Base-by-base conservation (phyloP, 805 yeast genomes). In the Ogataea pilisensis region DNA sequence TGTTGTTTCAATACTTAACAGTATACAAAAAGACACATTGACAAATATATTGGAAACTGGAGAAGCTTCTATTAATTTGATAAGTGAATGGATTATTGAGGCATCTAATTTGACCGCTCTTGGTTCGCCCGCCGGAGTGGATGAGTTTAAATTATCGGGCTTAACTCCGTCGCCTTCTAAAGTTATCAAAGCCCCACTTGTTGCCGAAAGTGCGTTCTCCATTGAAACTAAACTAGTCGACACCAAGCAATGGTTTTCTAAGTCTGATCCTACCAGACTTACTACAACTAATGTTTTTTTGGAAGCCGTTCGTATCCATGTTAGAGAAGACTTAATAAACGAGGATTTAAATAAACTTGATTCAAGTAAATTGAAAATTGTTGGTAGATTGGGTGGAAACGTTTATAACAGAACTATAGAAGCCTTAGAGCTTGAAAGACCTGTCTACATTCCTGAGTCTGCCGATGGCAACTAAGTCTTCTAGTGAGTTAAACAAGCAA, bases 41-140 rank as follows among this genome's bases (percentile, higher is more conserved):
- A 48, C 44, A 8, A 78, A 78, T 50, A 53, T 79, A 14, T 51
- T 73, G 19, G 76, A 70, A 19, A 76, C 79, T 2, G 62, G 59
- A 4, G 85, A 80, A 51, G 66, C 71, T 38, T 75, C 81, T 14
- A 68, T 80, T 49, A 80, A 72, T 53, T 66, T 80, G 34, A 68
- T 80, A 32, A 66, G 77, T 38, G 85, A 80, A 57, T 80, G 82
- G 83, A 75, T 78, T 46, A 58, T 72, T 21, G 85, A 80, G 44
- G 85, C 84, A 18, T 82, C 84, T 8, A 78, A 80, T 52, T 70
- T 60, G 42, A 57, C 76, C 11, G 59, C 72, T 16, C 65, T 64
- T 22, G 59, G 69, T 46, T 68, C 78, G 1, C 84, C 84, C 3
- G 34, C 53, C 0, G 75, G 62, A 3, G 65, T 71, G 12, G 74